Base-by-base conservation (phyloP, 2,329 filamentous ascomycete species). In the Zymoseptoria brevis region DNA sequence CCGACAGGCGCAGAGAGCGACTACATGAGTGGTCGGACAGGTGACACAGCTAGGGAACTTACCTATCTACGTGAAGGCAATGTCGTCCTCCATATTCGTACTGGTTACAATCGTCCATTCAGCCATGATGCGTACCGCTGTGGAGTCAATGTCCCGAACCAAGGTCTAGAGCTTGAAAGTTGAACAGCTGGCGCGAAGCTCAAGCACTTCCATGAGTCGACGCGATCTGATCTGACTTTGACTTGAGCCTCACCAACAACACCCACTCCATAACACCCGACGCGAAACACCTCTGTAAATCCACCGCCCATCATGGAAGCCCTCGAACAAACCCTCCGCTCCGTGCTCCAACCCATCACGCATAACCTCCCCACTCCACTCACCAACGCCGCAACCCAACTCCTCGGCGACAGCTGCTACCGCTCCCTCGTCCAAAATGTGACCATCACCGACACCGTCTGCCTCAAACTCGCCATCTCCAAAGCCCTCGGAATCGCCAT, bases 401-500 rank as follows among this genome's bases (percentile, higher is more conserved):
- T 99, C 73, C 83, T 99, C 69, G 92, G 93, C 73, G 76, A 73
- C 19, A 76, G 75, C n/a, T 99, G 94, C 84, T 96, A 97, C 84
- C 83, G 87, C 71, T 85, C 86, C 16, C 84, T 99, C 55, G 77
- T 99, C 64, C 86, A 94, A 70, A 87, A 96, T 71, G 82, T 99
- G 72, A 88, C 96, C 77, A 80, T 88, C 69, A 83, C 85, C 64
- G 84, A 90, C 70, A 82, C 83, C 5, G 85, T 83, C 60, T 99
- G 94, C 80, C 78, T 96, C 69, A 94, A 94, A 73, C 85, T 96
- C 55, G 92, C 86, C 67, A 83, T 97, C 71, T 95, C 89, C 71
- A 99, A 99, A 79, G 90, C 83, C 2, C 86, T 99, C 16, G 93
- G 94, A 59, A 87, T 97, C 67, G 94, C 87, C 73, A 99, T 99